Evolutionary conservation across 2,329 filamentous ascomycete species (phyloP), one percentile per base, ranked within the genome.

Genomic region (Didymella pinodella): DNA sequence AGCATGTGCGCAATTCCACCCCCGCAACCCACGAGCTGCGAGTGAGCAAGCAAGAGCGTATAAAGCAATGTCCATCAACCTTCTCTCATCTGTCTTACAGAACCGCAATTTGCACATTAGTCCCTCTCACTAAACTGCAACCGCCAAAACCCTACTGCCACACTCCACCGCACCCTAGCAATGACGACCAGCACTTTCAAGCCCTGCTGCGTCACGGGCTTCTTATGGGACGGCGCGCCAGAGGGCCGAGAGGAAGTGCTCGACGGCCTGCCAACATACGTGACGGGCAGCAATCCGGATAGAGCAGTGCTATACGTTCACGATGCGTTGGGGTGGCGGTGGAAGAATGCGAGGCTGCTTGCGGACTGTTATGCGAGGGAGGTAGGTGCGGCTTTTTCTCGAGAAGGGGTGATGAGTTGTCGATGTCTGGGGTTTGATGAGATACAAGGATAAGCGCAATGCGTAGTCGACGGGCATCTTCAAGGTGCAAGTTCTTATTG

Each of bases 311-410:
- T 69, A 18, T 61, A 56, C 74, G 69, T 82, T 65, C 61, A 67
- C 20, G 66, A 65, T 75, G 75, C 82, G 61, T 78, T 81, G 55
- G 80, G 80, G 51, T 82, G 75, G 75, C 71, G 74, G 41, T 77
- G 81, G 54, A 65, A 66, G 32, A 82, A 82, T 63, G 70, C 72
- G 25, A 73, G 80, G 22, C 70, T 82, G 1, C 72, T 82, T 7
- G 79, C 79, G 7, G 80, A 82, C 57, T 64, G 75, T 18, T 81
- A 81, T 64, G 79, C 80, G 45, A 68, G 70, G 20, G 68, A 71
- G 54, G 61, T 57, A 36, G 3, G 34, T 38, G 14, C 7, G 3
- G 2, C 1, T 18, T 38, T 38, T 16, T 38, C 12, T 18, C 8
- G 34, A 6, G 34, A 18, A 22, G 22, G 22, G 22, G 22, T 22